Evolutionary conservation across 2,329 filamentous ascomycete genomes (phyloP), one percentile per base, ranked within the genome.

Genomic region (Xylariomycetidae sp.): DNA sequence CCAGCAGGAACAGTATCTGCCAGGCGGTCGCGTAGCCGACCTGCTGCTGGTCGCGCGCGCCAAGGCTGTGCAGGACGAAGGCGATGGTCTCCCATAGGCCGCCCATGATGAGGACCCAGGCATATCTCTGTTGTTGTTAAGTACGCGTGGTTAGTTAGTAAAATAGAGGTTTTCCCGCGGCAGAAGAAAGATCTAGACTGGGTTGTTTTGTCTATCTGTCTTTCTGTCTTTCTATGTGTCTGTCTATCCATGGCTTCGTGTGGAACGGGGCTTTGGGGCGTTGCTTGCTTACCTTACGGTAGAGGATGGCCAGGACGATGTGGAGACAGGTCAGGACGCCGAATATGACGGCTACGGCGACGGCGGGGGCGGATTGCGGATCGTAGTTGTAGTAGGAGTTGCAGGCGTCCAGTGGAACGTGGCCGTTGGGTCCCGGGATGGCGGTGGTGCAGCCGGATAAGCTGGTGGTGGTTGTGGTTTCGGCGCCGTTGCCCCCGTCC

Each of bases 21-120:
- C 58, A 57, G 20, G 34, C 40, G 7, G 55, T 53, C 13, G 51
- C 46, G 31, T 56, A 61, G 19, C 43, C 49, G 3, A 44, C 16
- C 8, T 59, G 46, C 38, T 66, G 62, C 40, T 68, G 64, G 45
- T 66, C 37, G 6, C 48, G 54, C 12, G 61, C 44, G 15, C 59
- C 63, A 4, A 63, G 16, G 0, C 59, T 48, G 30, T 58, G 57
- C 11, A 66, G 41, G 17, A 53, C 35, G 34, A 67, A 68, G n/a
- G 53, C 61, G 3, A 54, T 34, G 4, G 53, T 54, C 37, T 69
- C 62, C 62, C 62, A 68, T 0, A 44, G 16, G 0, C 42, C 56
- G 9, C 57, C 61, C 58, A 66, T 64, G 18, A 63, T 54, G 3
- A 63, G 31, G 8, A 67, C 60, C 62, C 61, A 66, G 14, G 38